phyloP scores from a whole-genome alignment of 2,329 filamentous ascomycete species.

The Fusarium pseudograminearum region DNA sequence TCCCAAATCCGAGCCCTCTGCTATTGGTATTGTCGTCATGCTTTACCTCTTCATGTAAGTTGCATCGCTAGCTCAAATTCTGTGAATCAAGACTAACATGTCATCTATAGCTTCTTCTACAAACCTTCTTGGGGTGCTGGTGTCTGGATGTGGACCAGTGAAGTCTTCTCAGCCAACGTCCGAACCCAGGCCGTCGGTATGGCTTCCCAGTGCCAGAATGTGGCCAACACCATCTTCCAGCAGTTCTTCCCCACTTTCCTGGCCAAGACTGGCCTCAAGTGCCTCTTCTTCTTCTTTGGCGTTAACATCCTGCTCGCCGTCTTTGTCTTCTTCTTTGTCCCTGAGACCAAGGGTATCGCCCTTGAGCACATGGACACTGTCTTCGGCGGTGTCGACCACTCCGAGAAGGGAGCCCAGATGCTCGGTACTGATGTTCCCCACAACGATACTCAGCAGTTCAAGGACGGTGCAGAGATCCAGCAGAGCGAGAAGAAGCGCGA shows the following conservation, averaged over 20 bases:
- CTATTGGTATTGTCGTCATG: constrained; percentile 76
- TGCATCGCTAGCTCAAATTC: no score
- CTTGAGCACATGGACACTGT: constrained; percentile 73
- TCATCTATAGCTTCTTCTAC: constrained; percentile 65
- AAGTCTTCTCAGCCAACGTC: constrained; percentile 79
- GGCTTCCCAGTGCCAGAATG: constrained; percentile 70
- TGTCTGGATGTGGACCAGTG: constrained; percentile 77
- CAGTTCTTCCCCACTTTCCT: constrained; percentile 79
- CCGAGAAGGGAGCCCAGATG: constrained; percentile 48
- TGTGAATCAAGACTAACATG: not conserved
- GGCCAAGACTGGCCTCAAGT: constrained; percentile 62
- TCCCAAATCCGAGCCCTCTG: constrained; percentile 67
- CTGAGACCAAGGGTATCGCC: constrained; percentile 66
- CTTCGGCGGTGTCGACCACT: constrained; percentile 59
- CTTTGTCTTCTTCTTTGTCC: constrained; percentile 64
- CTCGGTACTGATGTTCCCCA: constrained; percentile 35
- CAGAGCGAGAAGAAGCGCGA: constrained; percentile 42
- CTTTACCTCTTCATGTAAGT: constrained; percentile 69
- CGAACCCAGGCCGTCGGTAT: constrained; percentile 77
- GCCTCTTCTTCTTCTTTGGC: constrained; percentile 52
- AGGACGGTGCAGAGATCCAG: constrained; percentile 43
- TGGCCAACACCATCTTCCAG: constrained; percentile 75
- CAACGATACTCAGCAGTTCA: constrained; percentile 32
- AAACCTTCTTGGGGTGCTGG: constrained; percentile 78
- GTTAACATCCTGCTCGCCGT: constrained; percentile 59